Percentiles rank a stretch among this genome's conserved stretches.
These are phyloP conservation scores for Colletotrichum endophyticum DNA, from an alignment of 2,329 filamentous ascomycete genomes.

Conservation along the genomic window DNA sequence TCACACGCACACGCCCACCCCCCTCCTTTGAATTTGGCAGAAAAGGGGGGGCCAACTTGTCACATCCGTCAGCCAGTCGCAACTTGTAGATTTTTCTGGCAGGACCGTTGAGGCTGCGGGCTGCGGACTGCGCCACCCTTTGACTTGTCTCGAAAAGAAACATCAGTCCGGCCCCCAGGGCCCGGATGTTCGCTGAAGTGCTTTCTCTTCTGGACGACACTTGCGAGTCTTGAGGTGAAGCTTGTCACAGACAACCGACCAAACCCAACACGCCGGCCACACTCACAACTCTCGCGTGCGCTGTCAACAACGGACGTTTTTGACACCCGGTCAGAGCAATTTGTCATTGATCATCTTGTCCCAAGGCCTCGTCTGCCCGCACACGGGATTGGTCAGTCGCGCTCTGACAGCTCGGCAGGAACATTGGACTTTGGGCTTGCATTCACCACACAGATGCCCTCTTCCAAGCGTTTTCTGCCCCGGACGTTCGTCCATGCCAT, in stretches of 20 bases:
- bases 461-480: neutral
- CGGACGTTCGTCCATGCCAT: slow-evolving; percentile 10
- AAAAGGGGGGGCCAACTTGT: slow-evolving; percentile 2
- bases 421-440: neutral
- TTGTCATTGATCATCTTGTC: slow-evolving; percentile 3
- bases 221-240: slow-evolving; percentile 19
- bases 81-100: slow-evolving; percentile 10
- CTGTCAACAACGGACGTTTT: slow-evolving; percentile 14
- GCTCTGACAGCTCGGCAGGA: slow-evolving; percentile 5
- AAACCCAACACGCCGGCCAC: neutral
- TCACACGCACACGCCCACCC: neutral
- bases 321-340: slow-evolving; percentile 4
- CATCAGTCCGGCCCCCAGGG: neutral
- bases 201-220: slow-evolving; percentile 19
- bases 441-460: neutral
- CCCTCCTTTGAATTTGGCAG: slow-evolving; percentile 7
- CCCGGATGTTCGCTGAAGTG: neutral
- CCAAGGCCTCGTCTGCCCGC: slow-evolving; percentile 1
- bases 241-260: slow-evolving; percentile 11
- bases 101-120: slow-evolving; percentile 7
- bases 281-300: neutral
- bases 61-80: slow-evolving; percentile 21
- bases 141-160: slow-evolving; percentile 14
- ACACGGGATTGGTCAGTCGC: slow-evolving; percentile 4
- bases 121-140: slow-evolving; percentile 11